phyloP scores from a whole-genome alignment of 441 rosid species.

The Adansonia gregorii region DNA sequence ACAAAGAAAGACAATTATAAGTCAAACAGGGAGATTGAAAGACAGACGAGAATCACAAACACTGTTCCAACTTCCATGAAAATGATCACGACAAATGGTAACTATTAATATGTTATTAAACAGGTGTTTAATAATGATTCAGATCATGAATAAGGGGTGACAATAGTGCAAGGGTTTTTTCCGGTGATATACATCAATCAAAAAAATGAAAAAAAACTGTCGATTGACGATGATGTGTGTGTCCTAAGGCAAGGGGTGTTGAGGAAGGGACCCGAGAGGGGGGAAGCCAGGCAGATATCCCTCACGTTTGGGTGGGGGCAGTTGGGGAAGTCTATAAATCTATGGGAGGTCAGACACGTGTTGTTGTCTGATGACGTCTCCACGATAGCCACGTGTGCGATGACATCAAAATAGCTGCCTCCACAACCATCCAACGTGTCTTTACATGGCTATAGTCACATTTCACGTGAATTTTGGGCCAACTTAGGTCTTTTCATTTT shows the following conservation, averaged over 20 bases:
- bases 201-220: background rate
- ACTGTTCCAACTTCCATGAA: background rate
- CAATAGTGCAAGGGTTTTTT: background rate
- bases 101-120: too few species aligned
- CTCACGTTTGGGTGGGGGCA: constrained; percentile 60
- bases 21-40: background rate
- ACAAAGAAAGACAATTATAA: background rate
- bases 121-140: background rate
- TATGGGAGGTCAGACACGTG: constrained; percentile 46
- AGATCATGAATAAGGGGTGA: background rate
- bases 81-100: background rate
- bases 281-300: constrained; percentile 40
- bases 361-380: constrained; percentile 27
- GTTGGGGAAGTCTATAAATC: constrained; percentile 41
- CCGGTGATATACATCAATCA: constrained; percentile 13
- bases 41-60: background rate
- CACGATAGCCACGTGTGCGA: constrained; percentile 39
- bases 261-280: constrained; percentile 39
- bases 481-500: background rate
- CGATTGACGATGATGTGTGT: constrained; percentile 4
- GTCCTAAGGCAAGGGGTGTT: background rate
- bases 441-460: constrained; percentile 37
- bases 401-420: constrained; percentile 26
- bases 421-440: constrained; percentile 31
- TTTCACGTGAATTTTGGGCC: constrained; percentile 39